phyloP scores from a whole-genome alignment of 768 basidiomycete species.

The Tylopilus subfusipes region DNA sequence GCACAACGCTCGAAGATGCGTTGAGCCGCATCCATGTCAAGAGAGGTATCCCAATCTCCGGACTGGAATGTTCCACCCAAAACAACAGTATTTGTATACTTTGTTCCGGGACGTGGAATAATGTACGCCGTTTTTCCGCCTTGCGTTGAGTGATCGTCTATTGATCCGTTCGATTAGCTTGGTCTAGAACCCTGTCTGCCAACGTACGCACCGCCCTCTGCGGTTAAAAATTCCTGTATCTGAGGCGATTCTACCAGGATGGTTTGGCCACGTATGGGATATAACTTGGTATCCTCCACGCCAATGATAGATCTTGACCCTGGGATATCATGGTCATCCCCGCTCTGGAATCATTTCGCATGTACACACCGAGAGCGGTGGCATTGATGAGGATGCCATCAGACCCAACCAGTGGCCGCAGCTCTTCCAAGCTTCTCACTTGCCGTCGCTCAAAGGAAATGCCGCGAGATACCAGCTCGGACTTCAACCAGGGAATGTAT shows the following conservation, averaged over 20 bases:
- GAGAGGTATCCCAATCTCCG: slow-evolving; percentile 50
- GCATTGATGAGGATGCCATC: slow-evolving; percentile 53
- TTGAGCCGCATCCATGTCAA: slow-evolving; percentile 38
- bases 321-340: slow-evolving; percentile 13
- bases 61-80: slow-evolving; percentile 55
- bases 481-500: slow-evolving; percentile 50
- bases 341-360: background rate
- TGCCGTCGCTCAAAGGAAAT: slow-evolving; percentile 43
- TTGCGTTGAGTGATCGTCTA: slow-evolving; percentile 13
- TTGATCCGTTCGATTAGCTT: background rate
- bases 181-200: background rate
- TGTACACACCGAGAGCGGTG: slow-evolving; percentile 44
- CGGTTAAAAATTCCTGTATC: slow-evolving; percentile 39
- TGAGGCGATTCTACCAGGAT: slow-evolving; percentile 70
- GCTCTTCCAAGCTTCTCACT: slow-evolving; percentile 45
- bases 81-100: slow-evolving; percentile 43
- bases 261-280: slow-evolving; percentile 83
- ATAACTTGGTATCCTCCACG: slow-evolving; percentile 70
- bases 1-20: slow-evolving; percentile 48
- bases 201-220: slow-evolving; percentile 22
- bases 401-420: slow-evolving; percentile 36
- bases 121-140: slow-evolving; percentile 47
- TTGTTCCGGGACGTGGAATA: slow-evolving; percentile 53
- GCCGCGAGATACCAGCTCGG: slow-evolving; percentile 36
- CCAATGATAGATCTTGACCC: slow-evolving; percentile 75